Evolutionary conservation across 202 grass and related monocot species (phyloP).

Genomic region (Setaria italica): DNA sequence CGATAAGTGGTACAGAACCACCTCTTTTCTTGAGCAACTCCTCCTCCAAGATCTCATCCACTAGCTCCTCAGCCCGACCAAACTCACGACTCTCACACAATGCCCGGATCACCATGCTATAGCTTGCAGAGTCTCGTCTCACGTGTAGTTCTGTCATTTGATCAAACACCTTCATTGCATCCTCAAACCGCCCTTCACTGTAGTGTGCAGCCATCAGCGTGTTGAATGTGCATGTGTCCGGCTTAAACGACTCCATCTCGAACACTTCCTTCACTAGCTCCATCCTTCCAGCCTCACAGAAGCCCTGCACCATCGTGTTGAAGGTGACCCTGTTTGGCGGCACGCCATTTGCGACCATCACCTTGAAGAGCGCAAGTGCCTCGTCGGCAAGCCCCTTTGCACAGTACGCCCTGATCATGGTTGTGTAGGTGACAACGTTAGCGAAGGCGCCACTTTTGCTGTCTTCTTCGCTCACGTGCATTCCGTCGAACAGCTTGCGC

Average conservation of each 20-base stretch:
- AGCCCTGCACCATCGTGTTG: conserved; percentile 89
- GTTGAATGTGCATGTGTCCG: conserved; percentile 92
- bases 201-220: conserved; percentile 62
- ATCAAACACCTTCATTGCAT: conserved; percentile 73
- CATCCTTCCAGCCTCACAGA: conserved; percentile 76
- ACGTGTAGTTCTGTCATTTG: conserved; percentile 67
- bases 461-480: conserved; percentile 34
- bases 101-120: conserved; percentile 66
- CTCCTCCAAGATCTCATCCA: conserved; percentile 78
- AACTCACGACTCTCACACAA: conserved; percentile 64
- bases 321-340: conserved; percentile 76
- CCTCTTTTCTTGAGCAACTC: conserved; percentile 69
- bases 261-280: conserved; percentile 78
- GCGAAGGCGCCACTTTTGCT: neutral
- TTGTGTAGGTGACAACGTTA: conserved; percentile 81
- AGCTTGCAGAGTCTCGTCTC: conserved; percentile 78
- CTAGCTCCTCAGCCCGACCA: conserved; percentile 63
- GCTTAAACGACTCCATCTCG: conserved; percentile 59
- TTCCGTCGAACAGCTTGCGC: conserved; percentile 73
- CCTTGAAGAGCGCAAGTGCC: conserved; percentile 56
- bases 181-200: conserved; percentile 43
- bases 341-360: conserved; percentile 57
- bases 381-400: conserved; percentile 50
- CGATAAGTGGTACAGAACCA: conserved; percentile 60
- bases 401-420: conserved; percentile 79